Evolutionary conservation across 2,329 filamentous ascomycete species (phyloP).

Genomic region (Paraphoma sp.): DNA sequence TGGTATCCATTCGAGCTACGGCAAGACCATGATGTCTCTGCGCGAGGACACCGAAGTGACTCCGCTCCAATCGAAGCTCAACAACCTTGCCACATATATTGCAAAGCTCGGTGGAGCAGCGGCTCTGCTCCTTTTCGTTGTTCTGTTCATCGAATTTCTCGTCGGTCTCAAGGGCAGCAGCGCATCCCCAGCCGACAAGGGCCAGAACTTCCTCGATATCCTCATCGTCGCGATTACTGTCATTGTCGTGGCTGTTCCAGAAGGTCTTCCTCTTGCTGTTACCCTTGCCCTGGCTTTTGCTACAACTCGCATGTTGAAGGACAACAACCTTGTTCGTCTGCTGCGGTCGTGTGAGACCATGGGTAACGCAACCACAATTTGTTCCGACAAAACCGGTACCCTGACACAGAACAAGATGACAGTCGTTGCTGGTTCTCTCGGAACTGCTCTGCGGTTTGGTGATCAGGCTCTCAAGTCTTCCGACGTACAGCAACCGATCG

Average conservation of each 20-base stretch:
- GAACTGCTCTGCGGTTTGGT: slow-evolving; percentile 64
- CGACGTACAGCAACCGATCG: slow-evolving; percentile 17
- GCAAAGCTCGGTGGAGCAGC: slow-evolving; percentile 79
- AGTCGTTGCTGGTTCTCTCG: slow-evolving; percentile 74
- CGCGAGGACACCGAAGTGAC: slow-evolving; percentile 79
- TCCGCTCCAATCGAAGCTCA: slow-evolving; percentile 78
- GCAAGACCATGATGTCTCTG: slow-evolving; percentile 79
- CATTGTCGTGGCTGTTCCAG: slow-evolving; percentile 72
- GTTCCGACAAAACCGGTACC: slow-evolving; percentile 66
- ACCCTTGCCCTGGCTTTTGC: slow-evolving; percentile 73
- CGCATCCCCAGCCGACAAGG: slow-evolving; percentile 72
- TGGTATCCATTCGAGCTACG: slow-evolving; percentile 76
- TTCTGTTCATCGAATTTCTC: slow-evolving; percentile 85
- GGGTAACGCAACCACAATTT: slow-evolving; percentile 77
- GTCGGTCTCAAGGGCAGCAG: slow-evolving; percentile 66
- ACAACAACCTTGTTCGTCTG: slow-evolving; percentile 73
- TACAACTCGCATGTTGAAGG: slow-evolving; percentile 71
- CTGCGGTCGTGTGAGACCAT: slow-evolving; percentile 74
- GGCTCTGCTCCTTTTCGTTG: slow-evolving; percentile 79
- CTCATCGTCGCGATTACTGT: slow-evolving; percentile 71
- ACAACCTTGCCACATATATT: slow-evolving; percentile 79
- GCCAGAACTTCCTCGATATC: slow-evolving; percentile 71
- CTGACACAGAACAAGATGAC: slow-evolving; percentile 57
- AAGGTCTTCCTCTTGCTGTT: slow-evolving; percentile 71
- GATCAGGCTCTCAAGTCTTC: slow-evolving; percentile 47